Evolutionary conservation across 1,284 basidiomycete genomes (phyloP).

Genomic region (Trichosporon faecale): DNA sequence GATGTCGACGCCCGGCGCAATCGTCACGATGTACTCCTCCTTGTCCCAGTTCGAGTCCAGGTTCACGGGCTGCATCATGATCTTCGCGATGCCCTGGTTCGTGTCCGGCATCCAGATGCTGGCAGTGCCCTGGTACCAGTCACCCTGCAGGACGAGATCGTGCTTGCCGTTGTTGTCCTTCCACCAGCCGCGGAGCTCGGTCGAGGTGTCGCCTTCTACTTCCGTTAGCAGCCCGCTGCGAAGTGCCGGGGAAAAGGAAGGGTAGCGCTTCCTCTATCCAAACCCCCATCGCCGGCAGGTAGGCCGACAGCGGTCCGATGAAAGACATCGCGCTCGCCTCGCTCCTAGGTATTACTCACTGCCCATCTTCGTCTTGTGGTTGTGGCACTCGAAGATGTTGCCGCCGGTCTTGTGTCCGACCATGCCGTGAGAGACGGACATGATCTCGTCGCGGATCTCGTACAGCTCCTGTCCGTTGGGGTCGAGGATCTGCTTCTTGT

Average conservation of each 20-base stretch:
- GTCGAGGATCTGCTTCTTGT: not conserved
- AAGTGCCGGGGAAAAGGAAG: no score
- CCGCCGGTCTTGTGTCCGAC: not conserved
- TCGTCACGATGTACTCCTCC: not conserved
- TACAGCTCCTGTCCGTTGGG: not conserved
- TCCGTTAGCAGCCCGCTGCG: not conserved
- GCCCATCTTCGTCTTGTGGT: not conserved
- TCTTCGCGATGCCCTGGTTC: conserved; percentile 4
- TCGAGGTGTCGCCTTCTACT: not conserved
- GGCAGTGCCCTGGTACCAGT: conserved; percentile 5
- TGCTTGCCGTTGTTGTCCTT: conserved; percentile 6
- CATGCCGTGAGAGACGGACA: not conserved
- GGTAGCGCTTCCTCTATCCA: no score
- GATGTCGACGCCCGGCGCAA: not conserved
- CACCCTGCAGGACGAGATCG: not conserved
- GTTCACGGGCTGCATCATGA: not conserved
- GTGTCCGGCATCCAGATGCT: not conserved
- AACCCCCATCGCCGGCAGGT: no score
- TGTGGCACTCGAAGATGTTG: not conserved
- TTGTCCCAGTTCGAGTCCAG: not conserved
- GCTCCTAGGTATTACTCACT: not conserved
- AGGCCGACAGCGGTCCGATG: no score
- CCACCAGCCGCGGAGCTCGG: not conserved
- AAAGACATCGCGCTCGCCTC: no score
- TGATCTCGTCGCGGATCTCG: not conserved